Conservation (phyloP, 2,329 filamentous ascomycete species). For the Alternaria angustiovoidea region DNA sequence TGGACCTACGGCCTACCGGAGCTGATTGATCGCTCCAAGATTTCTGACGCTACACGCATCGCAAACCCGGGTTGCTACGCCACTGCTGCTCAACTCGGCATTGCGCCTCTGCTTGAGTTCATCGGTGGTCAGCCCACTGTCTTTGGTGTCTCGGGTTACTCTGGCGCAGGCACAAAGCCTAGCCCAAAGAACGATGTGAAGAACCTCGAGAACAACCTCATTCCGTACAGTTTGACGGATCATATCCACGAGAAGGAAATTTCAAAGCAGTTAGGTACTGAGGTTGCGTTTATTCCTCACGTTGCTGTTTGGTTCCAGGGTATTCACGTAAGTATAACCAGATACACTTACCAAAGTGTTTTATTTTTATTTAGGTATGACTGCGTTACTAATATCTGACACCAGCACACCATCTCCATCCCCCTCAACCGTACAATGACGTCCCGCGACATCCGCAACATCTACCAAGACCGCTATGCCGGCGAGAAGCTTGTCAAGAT, state of each 20-base stretch:
- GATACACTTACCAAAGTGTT: background rate
- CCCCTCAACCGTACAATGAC: conserved; percentile 87
- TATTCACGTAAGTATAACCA: conserved; percentile 67
- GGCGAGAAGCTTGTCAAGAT: conserved; percentile 96
- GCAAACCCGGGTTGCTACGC: conserved; percentile 95
- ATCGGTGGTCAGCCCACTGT: conserved; percentile 81
- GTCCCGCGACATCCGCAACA: conserved; percentile 87
- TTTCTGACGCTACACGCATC: conserved; percentile 82
- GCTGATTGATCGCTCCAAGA: conserved; percentile 76
- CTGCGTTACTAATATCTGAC: conserved; percentile 1
- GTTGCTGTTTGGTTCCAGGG: conserved; percentile 98
- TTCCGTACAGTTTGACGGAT: conserved; percentile 89
- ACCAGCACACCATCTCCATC: conserved; percentile 82
- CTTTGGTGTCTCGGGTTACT: conserved; percentile 94
- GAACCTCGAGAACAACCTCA: conserved; percentile 83
- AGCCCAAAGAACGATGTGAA: conserved; percentile 92
- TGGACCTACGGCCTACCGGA: conserved; percentile 95
- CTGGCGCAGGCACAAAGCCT: conserved; percentile 92
- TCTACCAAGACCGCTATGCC: conserved; percentile 96
- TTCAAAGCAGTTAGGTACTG: conserved; percentile 74
- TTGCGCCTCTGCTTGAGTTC: conserved; percentile 80
- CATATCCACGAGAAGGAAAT: conserved; percentile 97
- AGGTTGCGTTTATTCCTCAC: conserved; percentile 88
- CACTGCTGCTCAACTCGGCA: conserved; percentile 88
- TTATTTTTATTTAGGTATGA: background rate